Evolutionary conservation across 2,329 filamentous ascomycete genomes (phyloP), one percentile per base, ranked within the genome.

Genomic region (Calycina herbarum): DNA sequence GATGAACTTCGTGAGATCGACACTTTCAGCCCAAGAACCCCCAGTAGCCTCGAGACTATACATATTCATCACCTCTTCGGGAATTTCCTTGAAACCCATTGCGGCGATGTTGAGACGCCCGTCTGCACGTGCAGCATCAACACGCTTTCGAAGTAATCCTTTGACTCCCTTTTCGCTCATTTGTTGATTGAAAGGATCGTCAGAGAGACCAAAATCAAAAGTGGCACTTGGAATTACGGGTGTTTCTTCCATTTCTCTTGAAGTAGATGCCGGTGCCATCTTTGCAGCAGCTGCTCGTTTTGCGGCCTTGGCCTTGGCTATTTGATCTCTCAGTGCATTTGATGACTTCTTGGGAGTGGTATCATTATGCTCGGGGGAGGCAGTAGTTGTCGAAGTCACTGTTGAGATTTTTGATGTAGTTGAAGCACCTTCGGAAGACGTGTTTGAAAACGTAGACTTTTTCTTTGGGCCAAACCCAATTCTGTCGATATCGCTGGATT

Each of bases 101-200:
- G 91, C 93, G 0, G 94, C 89, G 74, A 99, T 94, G 70, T 97
- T 97, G 48, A 99, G 82, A 61, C 89, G 86, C 2, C 95, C 95
- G 42, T 91, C 91, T 0, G 85, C 88, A 59, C 93, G 85, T 1
- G 91, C 95, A 17, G 85, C 80, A 64, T 87, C 85, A 27, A 96
- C 85, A 0, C 93, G 88, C 67, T 90, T 90, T 64, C 86, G 85
- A 31, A 97, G 80, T 1, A 95, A 83, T 69, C 89, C 91, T 68
- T 86, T 84, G 63, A 83, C 84, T 0, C 81, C 64, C 82, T 83
- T 68, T 86, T 86, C 63, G 83, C 87, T 17, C 82, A 79, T 76
- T 69, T 80, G 77, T 63, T 90, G 84, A 69, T 91, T 92, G 77
- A 94, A 94, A 0, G 91, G 91, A 73, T 94, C 88, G 11, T 76